phyloP scores from a whole-genome alignment of 1,284 basidiomycete species.

The Boletellus sp. region DNA sequence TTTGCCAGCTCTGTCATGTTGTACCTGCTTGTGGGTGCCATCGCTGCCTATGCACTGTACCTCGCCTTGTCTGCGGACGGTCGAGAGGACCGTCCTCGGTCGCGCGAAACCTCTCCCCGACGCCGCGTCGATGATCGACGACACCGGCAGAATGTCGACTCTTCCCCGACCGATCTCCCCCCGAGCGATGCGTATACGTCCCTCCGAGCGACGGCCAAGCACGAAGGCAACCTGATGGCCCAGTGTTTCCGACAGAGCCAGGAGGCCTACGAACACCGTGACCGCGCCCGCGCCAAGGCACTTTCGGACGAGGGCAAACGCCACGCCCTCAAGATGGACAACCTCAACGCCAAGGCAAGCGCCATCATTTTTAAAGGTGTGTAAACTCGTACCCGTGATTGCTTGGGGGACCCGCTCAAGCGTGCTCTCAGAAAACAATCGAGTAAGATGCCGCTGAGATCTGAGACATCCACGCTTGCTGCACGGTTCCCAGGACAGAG shows the following conservation, averaged over 20 bases:
- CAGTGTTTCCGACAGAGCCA: constrained; percentile 59
- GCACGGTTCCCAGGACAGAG: constrained; percentile 46
- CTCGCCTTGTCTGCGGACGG: constrained; percentile 8
- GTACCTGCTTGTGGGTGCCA: constrained; percentile 13
- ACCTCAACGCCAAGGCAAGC: constrained; percentile 77
- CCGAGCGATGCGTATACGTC: constrained; percentile 49
- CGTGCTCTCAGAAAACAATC: constrained; percentile 23
- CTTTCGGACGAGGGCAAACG: constrained; percentile 79
- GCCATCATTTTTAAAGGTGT: constrained; percentile 79
- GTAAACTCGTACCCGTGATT: constrained; percentile 27
- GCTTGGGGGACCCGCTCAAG: not conserved
- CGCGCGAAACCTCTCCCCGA: not conserved
- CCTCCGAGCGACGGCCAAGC: constrained; percentile 68
- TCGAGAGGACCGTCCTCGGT: constrained; percentile 5
- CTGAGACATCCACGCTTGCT: not conserved
- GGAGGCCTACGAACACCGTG: constrained; percentile 62
- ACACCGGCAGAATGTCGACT: not conserved
- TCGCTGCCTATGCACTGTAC: constrained; percentile 9
- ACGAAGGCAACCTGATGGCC: constrained; percentile 73
- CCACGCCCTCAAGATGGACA: constrained; percentile 77
- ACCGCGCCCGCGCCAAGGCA: constrained; percentile 81
- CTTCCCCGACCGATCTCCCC: not conserved
- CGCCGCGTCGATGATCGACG: constrained; percentile 10
- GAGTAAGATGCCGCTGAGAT: constrained; percentile 9
- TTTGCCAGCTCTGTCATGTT: constrained; percentile 14